Percentiles rank a stretch among this genome's conserved stretches.
Evolutionary conservation across 2,329 filamentous ascomycete genomes (phyloP).

Genomic region (Aspergillus awamori): DNA sequence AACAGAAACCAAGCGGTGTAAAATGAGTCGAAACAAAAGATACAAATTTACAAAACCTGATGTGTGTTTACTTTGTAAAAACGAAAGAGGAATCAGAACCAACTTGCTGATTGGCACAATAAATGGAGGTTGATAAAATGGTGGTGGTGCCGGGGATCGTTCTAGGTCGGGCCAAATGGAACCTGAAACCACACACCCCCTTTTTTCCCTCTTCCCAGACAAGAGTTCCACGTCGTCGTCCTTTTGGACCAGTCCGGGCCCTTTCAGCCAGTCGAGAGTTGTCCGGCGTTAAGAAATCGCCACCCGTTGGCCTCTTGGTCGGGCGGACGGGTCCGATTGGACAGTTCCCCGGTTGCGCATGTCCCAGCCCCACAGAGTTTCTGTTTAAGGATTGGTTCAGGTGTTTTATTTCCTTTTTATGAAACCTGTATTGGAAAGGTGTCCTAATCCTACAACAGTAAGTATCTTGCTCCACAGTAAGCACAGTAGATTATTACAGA

Average conservation of each 20-base stretch:
- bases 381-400: background rate
- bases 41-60: background rate
- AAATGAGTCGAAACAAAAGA: background rate
- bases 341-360: background rate
- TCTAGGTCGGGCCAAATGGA: conserved; percentile 7
- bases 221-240: background rate
- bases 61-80: conserved; percentile 3
- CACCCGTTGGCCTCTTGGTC: conserved; percentile 2
- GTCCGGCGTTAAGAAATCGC: conserved; percentile 6
- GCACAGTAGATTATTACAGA: too few relatives aligned
- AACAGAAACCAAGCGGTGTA: background rate
- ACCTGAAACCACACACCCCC: conserved; percentile 8
- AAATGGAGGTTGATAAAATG: background rate
- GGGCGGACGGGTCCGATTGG: conserved; percentile 3
- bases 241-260: conserved; percentile 4
- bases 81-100: background rate
- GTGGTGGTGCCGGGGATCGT: background rate
- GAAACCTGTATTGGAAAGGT: conserved; percentile 6
- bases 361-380: background rate
- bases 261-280: background rate
- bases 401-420: background rate
- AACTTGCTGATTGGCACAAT: background rate
- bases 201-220: background rate
- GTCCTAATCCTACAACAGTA: background rate
- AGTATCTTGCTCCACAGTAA: background rate